phyloP scores from a whole-genome alignment of 1,284 basidiomycete species.

The Xerocomus amazonicus region DNA sequence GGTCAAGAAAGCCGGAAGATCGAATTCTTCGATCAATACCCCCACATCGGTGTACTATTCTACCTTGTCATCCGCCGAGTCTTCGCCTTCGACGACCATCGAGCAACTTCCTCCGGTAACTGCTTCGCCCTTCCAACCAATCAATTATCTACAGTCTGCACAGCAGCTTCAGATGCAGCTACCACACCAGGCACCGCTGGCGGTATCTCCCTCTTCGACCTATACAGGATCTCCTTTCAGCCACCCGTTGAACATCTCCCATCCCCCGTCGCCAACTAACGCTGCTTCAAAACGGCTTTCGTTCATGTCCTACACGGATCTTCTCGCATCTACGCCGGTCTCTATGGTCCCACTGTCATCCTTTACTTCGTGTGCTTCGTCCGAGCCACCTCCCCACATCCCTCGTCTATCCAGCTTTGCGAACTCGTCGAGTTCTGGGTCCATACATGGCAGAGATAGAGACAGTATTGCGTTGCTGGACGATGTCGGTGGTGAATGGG shows the following conservation, averaged over 20 bases:
- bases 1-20: constrained; percentile 14
- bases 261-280: constrained; percentile 54
- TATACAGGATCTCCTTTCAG: constrained; percentile 23
- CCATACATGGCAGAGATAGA: constrained; percentile 32
- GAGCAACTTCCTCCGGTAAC: constrained; percentile 35
- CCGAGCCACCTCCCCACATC: constrained; percentile 65
- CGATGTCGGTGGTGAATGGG: constrained; percentile 76
- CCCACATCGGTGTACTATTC: constrained; percentile 51
- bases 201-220: constrained; percentile 27
- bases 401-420: constrained; percentile 50
- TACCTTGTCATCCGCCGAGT: constrained; percentile 33
- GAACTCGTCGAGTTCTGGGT: constrained; percentile 16
- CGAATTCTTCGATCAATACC: constrained; percentile 36
- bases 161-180: constrained; percentile 26
- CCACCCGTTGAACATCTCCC: constrained; percentile 35
- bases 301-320: constrained; percentile 82
- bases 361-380: constrained; percentile 57
- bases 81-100: constrained; percentile 41
- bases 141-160: constrained; percentile 17
- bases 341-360: constrained; percentile 67
- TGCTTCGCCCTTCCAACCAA: constrained; percentile 20
- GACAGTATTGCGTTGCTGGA: constrained; percentile 45
- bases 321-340: constrained; percentile 72
- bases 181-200: constrained; percentile 17
- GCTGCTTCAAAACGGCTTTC: constrained; percentile 64